Base-by-base conservation (phyloP, 495 filamentous ascomycete species). In the Aspergillus haitiensis region DNA sequence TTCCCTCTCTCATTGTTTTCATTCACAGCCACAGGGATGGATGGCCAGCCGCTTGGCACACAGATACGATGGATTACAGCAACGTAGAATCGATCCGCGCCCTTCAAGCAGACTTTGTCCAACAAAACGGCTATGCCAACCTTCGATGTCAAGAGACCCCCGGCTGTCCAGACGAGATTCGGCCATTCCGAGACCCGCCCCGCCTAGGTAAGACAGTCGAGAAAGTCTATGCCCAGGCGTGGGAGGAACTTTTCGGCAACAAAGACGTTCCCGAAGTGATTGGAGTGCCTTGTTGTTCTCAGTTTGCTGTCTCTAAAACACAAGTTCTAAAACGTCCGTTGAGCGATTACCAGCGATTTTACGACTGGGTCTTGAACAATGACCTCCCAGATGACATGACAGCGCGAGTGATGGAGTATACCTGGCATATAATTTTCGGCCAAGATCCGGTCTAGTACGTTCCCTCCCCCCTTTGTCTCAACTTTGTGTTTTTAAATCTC, bases 281-380 rank as follows among this genome's bases (percentile, higher is more conserved):
- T 5, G 82, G 70, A 0, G 79, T 75, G 1, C 74, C 82, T 5
- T 90, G 88, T 64, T 90, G 86, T 67, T 83, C 85, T 56, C 88
- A 90, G 69, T 90, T 90, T 56, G 87, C 83, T 1, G 86, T 89
- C 2, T 81, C 82, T 10, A 67, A 78, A 12, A 81, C 82, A 0
- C 76, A 78, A 56, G 74, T 90, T 0, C 69, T 67, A 0, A 64
- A 70, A 52, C 77, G 84, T 18, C 64, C 82, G 16, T 63, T 68
- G 45, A 75, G 71, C 36, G 81, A 85, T 27, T 90, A 89, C 62
- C 49, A 78, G 61, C 73, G 75, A 6, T 87, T 77, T 67, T 76
- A 85, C 13, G 64, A 83, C 16, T 90, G 87, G 87, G 69, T 90
- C 31, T 52, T 87, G 31, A 71, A 70, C 31, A 81, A 75, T 31